Evolutionary conservation across 108 stramenopile species (phyloP), one percentile per base, ranked within the genome.

Genomic region (Mediolabrus comicus): DNA sequence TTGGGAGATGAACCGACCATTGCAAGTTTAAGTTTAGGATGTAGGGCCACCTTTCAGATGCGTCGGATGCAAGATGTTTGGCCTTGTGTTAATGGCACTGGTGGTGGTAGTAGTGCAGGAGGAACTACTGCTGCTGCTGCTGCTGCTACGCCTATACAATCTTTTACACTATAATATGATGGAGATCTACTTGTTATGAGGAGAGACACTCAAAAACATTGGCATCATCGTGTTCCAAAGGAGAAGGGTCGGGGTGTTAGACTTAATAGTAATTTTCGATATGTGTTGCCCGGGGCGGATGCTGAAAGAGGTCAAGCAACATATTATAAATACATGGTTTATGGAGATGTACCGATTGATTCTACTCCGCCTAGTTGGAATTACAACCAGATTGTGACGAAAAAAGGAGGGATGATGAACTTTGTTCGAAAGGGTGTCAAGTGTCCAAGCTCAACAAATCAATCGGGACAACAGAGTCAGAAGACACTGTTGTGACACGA

Each of bases 321-420:
- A 3, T 73, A 73, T 67, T 73, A 73, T 53, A 73, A 73, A 56
- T 73, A 73, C 60, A 73, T 73, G 72, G 72, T 73, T 19, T 67
- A 56, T 55, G 72, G 72, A 3, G 72, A 73, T 35, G 25, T 34
- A 22, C 62, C 52, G 9, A 30, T 65, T 25, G 72, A 67, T 39
- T 14, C n/a, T 14, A 12, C 35, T 3, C 58, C 58, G 3, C 56
- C 58, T 4, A 60, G 66, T 27, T 67, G 56, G 58, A 59, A 57
- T 13, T 67, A 59, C 38, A 35, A 60, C n/a, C 30, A 57, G 10
- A 67, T 67, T 0, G 59, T 67, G 26, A 26, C 66, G 57, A 57
- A 58, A 22, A 58, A 39, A 24, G 66, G 66, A 13, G 66, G 66
- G 6, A 67, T 67, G 33, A 67, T 32, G 66, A 67, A 67, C 16